Conservation (phyloP, 176 grass and related monocot species). For the barley (Hordeum vulgare) region DNA sequence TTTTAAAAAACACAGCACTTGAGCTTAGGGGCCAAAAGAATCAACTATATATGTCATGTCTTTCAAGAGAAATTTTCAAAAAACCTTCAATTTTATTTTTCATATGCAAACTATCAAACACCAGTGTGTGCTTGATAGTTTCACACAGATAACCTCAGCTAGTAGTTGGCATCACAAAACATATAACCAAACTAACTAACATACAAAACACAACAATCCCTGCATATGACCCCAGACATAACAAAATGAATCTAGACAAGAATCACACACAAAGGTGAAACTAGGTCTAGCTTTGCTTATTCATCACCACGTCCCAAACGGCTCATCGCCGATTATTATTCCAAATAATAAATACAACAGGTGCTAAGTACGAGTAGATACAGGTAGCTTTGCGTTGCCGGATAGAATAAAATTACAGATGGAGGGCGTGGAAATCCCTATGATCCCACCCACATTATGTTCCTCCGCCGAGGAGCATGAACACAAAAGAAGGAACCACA, state of each 20-base stretch:
- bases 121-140: no score
- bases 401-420: constrained; percentile 12
- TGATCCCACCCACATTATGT: background rate
- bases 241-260: background rate
- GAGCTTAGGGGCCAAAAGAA: no score
- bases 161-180: no score
- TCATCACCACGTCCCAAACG: background rate
- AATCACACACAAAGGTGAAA: background rate
- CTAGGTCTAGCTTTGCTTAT: constrained; percentile 12
- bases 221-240: background rate
- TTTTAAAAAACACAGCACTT: no score
- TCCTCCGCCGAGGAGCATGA: background rate
- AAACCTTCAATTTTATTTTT: no score
- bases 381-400: constrained; percentile 3
- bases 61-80: no score
- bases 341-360: constrained; percentile 34
- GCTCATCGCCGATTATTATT: constrained; percentile 27
- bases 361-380: background rate
- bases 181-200: background rate
- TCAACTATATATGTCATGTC: no score
- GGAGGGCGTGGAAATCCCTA: background rate
- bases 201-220: background rate
- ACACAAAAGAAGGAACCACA: background rate
- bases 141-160: no score
- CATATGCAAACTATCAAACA: no score